Conservation (phyloP, 805 yeast genomes). For the Ogataea populi-albae region DNA sequence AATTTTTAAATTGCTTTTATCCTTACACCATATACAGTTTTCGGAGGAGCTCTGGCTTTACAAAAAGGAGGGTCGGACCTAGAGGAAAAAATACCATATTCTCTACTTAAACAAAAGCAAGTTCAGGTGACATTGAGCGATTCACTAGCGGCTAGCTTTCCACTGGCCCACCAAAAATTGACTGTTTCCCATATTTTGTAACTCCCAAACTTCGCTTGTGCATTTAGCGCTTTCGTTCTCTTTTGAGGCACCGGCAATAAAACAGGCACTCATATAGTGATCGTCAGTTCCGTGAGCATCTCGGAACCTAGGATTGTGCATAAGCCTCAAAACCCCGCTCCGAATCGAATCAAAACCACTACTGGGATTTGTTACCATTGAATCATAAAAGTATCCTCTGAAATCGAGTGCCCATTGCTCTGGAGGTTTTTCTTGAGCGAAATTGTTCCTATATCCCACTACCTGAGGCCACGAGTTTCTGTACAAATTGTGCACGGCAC, state of each 20-base stretch:
- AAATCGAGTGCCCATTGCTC: constrained; percentile 12
- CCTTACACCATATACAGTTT: too few relatives aligned
- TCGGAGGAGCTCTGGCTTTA: too few relatives aligned
- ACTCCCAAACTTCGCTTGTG: constrained; percentile 11
- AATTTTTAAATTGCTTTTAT: too few relatives aligned
- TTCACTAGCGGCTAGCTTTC: constrained; percentile 2
- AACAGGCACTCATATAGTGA: constrained; percentile 12
- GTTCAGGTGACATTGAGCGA: not conserved
- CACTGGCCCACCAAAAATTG: constrained; percentile 7
- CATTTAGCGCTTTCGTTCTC: constrained; percentile 5
- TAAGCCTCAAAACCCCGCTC: constrained; percentile 5
- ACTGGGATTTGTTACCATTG: constrained; percentile 7
- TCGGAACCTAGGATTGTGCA: constrained; percentile 10
- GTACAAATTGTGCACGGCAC: constrained; percentile 9
- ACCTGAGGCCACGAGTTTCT: constrained; percentile 10
- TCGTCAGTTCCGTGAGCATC: constrained; percentile 12
- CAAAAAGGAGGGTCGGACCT: too few relatives aligned
- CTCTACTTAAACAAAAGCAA: not conserved
- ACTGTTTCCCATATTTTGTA: constrained; percentile 11
- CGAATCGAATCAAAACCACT: constrained; percentile 5
- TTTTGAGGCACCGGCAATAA: constrained; percentile 8
- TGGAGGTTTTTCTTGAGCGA: constrained; percentile 9
- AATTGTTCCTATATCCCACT: constrained; percentile 8
- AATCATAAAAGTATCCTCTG: constrained; percentile 7
- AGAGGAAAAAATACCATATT: too few relatives aligned